Conservation (phyloP, 371 early-diverging fungal genomes). For the Syncephalastrum contaminatum region DNA sequence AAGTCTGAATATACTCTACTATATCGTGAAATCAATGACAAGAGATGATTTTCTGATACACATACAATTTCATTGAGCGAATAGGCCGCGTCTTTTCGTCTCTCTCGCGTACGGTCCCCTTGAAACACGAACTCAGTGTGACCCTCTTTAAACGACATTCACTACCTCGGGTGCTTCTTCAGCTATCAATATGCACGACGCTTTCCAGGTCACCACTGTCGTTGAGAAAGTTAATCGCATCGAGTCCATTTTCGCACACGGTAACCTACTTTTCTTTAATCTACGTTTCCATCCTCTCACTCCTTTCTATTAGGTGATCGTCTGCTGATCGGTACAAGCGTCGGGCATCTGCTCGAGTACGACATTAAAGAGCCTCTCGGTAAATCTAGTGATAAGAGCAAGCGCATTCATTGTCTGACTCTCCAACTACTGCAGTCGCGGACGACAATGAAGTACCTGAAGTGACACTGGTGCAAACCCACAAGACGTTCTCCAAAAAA, state of each 20-base stretch:
- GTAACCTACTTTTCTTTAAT: slow-evolving; percentile 26
- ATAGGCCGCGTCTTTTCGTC: too few relatives aligned
- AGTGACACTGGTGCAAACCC: slow-evolving; percentile 63
- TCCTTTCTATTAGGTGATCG: slow-evolving; percentile 57
- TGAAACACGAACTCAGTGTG: too few relatives aligned
- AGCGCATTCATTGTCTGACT: not conserved
- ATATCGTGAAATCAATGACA: too few relatives aligned
- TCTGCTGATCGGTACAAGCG: slow-evolving; percentile 70
- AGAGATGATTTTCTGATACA: too few relatives aligned
- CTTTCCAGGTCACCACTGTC: slow-evolving; percentile 67
- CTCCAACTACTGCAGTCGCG: slow-evolving; percentile 28
- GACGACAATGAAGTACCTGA: slow-evolving; percentile 50
- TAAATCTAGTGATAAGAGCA: slow-evolving; percentile 13
- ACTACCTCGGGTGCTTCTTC: too few relatives aligned
- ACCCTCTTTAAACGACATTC: too few relatives aligned
- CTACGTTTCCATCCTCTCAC: not conserved
- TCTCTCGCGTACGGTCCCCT: too few relatives aligned
- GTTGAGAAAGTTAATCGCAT: slow-evolving; percentile 63
- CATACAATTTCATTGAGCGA: too few relatives aligned
- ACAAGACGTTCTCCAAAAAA: slow-evolving; percentile 69
- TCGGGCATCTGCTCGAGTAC: slow-evolving; percentile 71
- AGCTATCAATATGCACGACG: slow-evolving; percentile 56
- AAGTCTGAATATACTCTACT: too few relatives aligned
- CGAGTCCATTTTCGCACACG: slow-evolving; percentile 66
- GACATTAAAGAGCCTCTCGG: slow-evolving; percentile 66